Base-by-base conservation (phyloP, 2,329 filamentous ascomycete genomes). In the Sphaceloma murrayae region DNA sequence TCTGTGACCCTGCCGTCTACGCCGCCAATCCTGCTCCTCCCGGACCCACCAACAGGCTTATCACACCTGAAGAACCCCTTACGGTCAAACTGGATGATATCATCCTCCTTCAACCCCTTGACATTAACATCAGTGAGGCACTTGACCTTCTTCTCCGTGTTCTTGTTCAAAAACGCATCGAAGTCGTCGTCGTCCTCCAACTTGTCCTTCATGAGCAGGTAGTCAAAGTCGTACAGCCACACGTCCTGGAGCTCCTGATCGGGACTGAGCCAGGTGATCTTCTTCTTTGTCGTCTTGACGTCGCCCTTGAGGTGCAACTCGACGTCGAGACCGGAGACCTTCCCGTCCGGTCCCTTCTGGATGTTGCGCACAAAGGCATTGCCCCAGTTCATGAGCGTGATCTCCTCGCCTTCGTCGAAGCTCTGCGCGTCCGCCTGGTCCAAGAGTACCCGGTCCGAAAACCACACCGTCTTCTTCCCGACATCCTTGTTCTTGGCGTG, bases 381-480 rank as follows among this genome's bases (percentile, higher is more conserved):
- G 54, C 89, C 91, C 89, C 89, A 96, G 62, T 83, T 83, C 89
- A 95, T 95, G 31, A 95, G 73, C 0, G 89, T 95, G 56, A 96
- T 85, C 64, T 95, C 88, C 68, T 96, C 89, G 58, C 82, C 80
- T 48, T 82, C 73, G 55, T 78, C 82, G 66, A 95, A 93, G 18
- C 74, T 75, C 61, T 81, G 80, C 49, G 82, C 85, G 56, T 96
- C 89, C 34, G 74, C 82, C 65, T 95, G 89, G 60, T 95, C 89
- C 43, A 96, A 68, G 49, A 91, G 69, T 52, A 95, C 70, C 50
- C 79, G 74, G 46, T 75, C 74, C 58, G 82, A 84, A 62, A 81
- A 93, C 18, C 77, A 73, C 4, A 94, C 85, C 66, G 85, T 84
- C 74, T 95, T 95, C 55, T 70, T 80, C 48, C 89, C 89, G 5